Conservation (phyloP, 805 yeast genomes). For the Metschnikowia sp. region DNA sequence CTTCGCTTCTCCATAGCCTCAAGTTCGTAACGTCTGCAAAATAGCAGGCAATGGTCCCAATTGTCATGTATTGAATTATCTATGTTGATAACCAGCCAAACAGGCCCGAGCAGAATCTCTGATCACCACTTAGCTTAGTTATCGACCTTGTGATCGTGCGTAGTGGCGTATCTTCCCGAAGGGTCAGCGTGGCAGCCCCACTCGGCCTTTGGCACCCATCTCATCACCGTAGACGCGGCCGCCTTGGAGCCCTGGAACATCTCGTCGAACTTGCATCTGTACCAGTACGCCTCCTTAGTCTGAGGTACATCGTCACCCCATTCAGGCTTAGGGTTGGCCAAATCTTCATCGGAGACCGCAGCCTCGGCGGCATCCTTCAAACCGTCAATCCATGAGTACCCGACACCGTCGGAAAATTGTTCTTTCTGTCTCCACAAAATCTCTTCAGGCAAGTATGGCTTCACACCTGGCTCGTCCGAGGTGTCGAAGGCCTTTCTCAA, state of each 20-base stretch:
- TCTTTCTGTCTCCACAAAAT: conserved; percentile 99
- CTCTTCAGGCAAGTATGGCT: conserved; percentile 93
- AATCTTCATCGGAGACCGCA: conserved; percentile 82
- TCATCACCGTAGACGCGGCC: conserved; percentile 95
- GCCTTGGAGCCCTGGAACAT: conserved; percentile 79
- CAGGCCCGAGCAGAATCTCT: too few relatives aligned
- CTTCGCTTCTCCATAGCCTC: too few relatives aligned
- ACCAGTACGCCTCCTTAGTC: conserved; percentile 99
- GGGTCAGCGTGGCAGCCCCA: conserved; percentile 99
- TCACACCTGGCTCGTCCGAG: conserved; percentile 66
- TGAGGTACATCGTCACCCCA: conserved; percentile 96
- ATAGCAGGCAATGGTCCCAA: too few relatives aligned
- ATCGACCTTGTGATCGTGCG: conserved; percentile 62
- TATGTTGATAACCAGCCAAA: too few relatives aligned
- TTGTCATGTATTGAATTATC: too few relatives aligned
- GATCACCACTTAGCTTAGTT: conserved; percentile 3
- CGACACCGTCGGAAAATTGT: conserved; percentile 99
- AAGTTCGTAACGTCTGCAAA: too few relatives aligned
- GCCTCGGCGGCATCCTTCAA: conserved; percentile 93
- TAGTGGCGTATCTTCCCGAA: conserved; percentile 92
- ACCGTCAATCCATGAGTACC: conserved; percentile 98
- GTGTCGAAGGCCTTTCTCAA: conserved; percentile 98
- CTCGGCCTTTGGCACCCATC: conserved; percentile 99
- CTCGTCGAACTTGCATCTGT: conserved; percentile 94
- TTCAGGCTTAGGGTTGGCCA: conserved; percentile 85